Evolutionary conservation across 106 monocot species (phyloP).

Genomic region (Allium sativum): DNA sequence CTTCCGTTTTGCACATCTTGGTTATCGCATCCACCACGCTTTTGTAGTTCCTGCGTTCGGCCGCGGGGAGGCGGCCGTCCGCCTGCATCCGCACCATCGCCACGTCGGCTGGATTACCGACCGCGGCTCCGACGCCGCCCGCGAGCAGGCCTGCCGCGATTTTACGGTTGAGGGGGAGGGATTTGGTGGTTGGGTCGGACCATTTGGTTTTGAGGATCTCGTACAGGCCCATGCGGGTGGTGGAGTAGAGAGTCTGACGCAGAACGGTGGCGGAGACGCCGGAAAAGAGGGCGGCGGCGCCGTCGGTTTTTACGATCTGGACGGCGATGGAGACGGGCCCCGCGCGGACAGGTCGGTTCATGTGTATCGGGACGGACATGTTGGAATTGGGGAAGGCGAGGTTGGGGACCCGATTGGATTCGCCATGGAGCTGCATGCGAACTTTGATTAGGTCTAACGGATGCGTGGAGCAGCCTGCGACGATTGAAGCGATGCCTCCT

Average conservation of each 20-base stretch:
- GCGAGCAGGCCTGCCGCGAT: conserved; percentile 57
- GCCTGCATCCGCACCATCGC: conserved; percentile 84
- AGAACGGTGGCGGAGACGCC: conserved; percentile 66
- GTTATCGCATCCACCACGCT: conserved; percentile 44
- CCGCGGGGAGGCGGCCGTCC: conserved; percentile 52
- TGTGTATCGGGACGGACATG: conserved; percentile 1
- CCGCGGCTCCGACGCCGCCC: conserved; percentile 53
- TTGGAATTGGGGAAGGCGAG: background rate
- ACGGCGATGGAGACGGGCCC: conserved; percentile 40
- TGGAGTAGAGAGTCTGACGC: conserved; percentile 60
- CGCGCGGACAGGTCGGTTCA: conserved; percentile 11
- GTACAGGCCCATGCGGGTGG: conserved; percentile 69
- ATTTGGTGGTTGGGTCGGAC: conserved; percentile 13
- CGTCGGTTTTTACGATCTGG: conserved; percentile 49
- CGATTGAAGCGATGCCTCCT: conserved; percentile 72
- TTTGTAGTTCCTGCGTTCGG: conserved; percentile 44
- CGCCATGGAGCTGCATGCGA: conserved; percentile 84
- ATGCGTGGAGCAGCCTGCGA: conserved; percentile 79
- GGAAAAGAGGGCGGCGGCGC: conserved; percentile 45
- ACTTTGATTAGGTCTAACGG: conserved; percentile 84
- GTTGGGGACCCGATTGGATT: conserved; percentile 8
- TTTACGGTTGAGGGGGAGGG: conserved; percentile 48
- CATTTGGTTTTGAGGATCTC: conserved; percentile 48
- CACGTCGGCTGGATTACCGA: conserved; percentile 68
- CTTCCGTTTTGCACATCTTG: conserved; percentile 29